Conservation (phyloP, 495 filamentous ascomycete genomes). For the Annulohypoxylon stygium region DNA sequence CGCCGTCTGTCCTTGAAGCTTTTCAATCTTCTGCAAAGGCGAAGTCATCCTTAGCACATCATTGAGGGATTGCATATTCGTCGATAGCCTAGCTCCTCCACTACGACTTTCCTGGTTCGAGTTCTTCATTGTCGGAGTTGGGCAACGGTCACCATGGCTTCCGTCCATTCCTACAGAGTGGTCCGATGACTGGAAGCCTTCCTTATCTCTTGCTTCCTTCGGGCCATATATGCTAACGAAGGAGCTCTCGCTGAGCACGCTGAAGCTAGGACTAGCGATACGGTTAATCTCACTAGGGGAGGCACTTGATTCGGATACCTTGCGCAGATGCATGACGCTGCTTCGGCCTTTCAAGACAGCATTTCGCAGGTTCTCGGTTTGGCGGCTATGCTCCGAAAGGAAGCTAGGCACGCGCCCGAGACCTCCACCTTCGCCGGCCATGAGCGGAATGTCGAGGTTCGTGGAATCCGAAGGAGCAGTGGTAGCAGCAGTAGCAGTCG, state of each 20-base stretch:
- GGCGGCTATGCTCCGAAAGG: constrained; percentile 70
- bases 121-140: constrained; percentile 33
- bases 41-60: constrained; percentile 56
- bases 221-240: constrained; percentile 76
- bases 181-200: constrained; percentile 38
- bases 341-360: constrained; percentile 68
- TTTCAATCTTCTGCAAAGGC: constrained; percentile 59
- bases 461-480: constrained; percentile 40
- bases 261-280: constrained; percentile 74
- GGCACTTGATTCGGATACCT: constrained; percentile 53
- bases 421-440: constrained; percentile 40
- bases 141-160: constrained; percentile 32
- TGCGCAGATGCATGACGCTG: constrained; percentile 57
- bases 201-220: constrained; percentile 46
- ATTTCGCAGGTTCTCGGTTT: constrained; percentile 74
- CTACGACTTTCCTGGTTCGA: constrained; percentile 22
- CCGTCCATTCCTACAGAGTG: constrained; percentile 51
- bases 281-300: constrained; percentile 54
- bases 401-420: constrained; percentile 74
- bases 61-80: constrained; percentile 58
- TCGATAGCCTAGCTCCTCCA: constrained; percentile 38
- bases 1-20: constrained; percentile 45
- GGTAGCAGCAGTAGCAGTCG: constrained; percentile 21
- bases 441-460: constrained; percentile 25
- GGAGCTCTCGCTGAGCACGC: constrained; percentile 83